phyloP scores from a whole-genome alignment of 352 stramenopile species.

The Phytophthora podocarpi region DNA sequence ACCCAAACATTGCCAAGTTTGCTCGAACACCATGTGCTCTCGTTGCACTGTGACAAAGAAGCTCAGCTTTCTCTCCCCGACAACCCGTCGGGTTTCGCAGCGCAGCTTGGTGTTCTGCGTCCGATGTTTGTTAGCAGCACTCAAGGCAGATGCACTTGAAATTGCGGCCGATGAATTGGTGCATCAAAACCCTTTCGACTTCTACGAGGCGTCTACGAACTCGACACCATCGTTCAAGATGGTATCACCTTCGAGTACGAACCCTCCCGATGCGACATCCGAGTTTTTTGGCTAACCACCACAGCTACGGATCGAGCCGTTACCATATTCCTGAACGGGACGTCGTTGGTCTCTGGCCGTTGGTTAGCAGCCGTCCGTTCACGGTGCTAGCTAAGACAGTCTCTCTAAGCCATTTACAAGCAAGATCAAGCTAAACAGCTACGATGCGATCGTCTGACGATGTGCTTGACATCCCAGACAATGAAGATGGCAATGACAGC shows the following conservation, averaged over 20 bases:
- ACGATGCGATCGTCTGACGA: slow-evolving; percentile 26
- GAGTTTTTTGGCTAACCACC: slow-evolving; percentile 42
- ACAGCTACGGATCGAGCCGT: slow-evolving; percentile 2
- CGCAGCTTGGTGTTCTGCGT: slow-evolving; percentile 36
- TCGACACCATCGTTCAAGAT: slow-evolving; percentile 19
- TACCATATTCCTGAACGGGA: no score
- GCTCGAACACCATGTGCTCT: slow-evolving; percentile 26
- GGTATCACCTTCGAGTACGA: slow-evolving; percentile 28
- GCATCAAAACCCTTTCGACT: slow-evolving; percentile 21
- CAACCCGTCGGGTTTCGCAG: slow-evolving; percentile 14
- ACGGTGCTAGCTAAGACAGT: no score
- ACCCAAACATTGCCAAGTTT: slow-evolving; percentile 23
- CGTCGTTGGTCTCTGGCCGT: no score
- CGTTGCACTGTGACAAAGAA: slow-evolving; percentile 30
- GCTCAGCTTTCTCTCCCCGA: slow-evolving; percentile 32
- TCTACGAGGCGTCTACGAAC: slow-evolving; percentile 23
- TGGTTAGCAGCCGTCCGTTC: slow-evolving; percentile 1
- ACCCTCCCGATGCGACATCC: slow-evolving; percentile 20
- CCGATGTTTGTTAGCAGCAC: slow-evolving; percentile 26
- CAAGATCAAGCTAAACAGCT: no score
- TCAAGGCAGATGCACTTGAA: slow-evolving; percentile 21
- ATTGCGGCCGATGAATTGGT: slow-evolving; percentile 35
- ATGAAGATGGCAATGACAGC: slow-evolving; percentile 15
- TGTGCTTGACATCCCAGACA: slow-evolving; percentile 15
- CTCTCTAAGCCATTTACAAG: no score